A percentile compares a stretch with the other conserved stretches of the same genome.
Evolutionary conservation across 169 alveolate genomes (phyloP).

Genomic region (Toxoplasma gondii): DNA sequence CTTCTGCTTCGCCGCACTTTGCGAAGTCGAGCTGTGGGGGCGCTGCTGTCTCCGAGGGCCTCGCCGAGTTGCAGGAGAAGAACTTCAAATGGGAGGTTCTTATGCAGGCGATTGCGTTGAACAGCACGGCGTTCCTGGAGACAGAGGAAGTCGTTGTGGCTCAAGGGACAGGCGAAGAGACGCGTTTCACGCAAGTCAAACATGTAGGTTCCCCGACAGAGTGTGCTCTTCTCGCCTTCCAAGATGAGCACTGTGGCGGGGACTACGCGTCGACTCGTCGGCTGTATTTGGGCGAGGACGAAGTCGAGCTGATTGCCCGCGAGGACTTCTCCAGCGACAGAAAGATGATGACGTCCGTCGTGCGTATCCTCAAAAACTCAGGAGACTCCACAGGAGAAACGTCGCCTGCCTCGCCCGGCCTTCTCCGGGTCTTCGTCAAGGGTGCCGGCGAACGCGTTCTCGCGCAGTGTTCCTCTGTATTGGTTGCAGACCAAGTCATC

Average conservation of each 20-base stretch:
- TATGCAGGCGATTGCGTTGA: constrained; percentile 71
- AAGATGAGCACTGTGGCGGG: constrained; percentile 53
- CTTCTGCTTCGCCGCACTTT: not conserved
- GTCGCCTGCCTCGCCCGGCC: not conserved
- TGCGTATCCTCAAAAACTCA: not conserved
- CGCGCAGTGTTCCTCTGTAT: constrained; percentile 67
- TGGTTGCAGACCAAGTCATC: constrained; percentile 59
- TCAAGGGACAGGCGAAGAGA: not conserved
- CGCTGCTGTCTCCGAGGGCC: not conserved
- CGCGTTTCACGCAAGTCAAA: not conserved
- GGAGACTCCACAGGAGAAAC: not conserved
- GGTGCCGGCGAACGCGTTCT: constrained; percentile 83
- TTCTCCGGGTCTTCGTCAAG: constrained; percentile 76
- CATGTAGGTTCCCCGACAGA: constrained; percentile 85
- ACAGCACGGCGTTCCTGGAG: constrained; percentile 79
- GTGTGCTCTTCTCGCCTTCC: constrained; percentile 83
- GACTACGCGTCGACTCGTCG: constrained; percentile 61
- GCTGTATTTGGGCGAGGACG: constrained; percentile 11
- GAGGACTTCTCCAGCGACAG: constrained; percentile 82
- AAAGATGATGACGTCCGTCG: constrained; percentile 85
- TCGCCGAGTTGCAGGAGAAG: not conserved
- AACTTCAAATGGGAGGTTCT: constrained; percentile 38
- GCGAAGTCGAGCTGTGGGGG: not conserved
- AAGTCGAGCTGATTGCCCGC: constrained; percentile 45
- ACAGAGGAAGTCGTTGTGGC: not conserved